Base-by-base conservation (phyloP, 2,329 filamentous ascomycete species). In the Paraconiothyrium brasiliense region DNA sequence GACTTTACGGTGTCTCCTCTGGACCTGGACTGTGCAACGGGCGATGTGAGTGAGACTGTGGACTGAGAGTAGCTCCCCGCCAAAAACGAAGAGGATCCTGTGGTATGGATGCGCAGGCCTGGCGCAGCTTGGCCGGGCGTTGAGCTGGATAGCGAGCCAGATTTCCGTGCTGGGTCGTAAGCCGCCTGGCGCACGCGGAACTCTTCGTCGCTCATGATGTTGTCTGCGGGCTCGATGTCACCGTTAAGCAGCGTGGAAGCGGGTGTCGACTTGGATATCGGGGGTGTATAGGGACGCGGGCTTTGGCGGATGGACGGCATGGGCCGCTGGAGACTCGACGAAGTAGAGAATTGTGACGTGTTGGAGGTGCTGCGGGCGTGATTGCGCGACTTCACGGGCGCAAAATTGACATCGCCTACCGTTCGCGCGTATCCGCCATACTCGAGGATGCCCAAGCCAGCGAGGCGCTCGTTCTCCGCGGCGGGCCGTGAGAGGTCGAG, bases 281-380 rank as follows among this genome's bases (percentile, higher is more conserved):
- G 84, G 43, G 85, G 84, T 4, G 84, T 86, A 74, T 84, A 86
- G 9, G 83, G 81, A 51, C 83, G 80, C 11, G 84, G 85, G 3
- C 82, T 83, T 67, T 86, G 85, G 56, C 85, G 83, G 80, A 87
- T 84, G 1, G 85, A 82, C 67, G 86, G 83, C 55, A 85, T 78
- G 68, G 84, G 83, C 35, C 82, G 81, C 60, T 79, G 81, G 63
- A 81, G 79, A 63, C 80, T 82, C 4, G 84, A 83, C 47, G 79
- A 79, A 5, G 78, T 82, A 7, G 84, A 87, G 66, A 83, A 81
- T 63, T 86, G 83, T 35, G 86, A 86, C 7, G 81, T 82, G 63
- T 83, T 84, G 64, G 85, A 88, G 13, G 81, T 84, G 27, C 85
- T 85, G 62, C 86, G 82, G 47, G 61, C 72, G 70, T 88, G 85